Evolutionary conservation across 345 rosid species (phyloP), one percentile per base, ranked within the genome.

Genomic region (Toxicodendron radicans): DNA sequence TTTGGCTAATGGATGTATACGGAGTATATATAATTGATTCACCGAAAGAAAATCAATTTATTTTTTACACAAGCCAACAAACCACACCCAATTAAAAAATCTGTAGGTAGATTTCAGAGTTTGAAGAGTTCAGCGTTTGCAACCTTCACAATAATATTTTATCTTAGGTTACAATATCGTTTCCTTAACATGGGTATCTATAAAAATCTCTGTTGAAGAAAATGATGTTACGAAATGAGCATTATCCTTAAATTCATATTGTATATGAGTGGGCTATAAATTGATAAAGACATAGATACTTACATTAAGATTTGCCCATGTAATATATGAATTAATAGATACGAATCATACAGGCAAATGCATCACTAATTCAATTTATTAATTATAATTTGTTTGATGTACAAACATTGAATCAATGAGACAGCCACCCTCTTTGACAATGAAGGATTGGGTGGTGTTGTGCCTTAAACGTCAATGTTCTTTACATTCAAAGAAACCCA

Each of bases 381-480:
- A 69, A 33, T 68, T 6, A 58, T 7, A 13, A 51, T 14, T 57
- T 54, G 32, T 68, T 68, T 14, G 23, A 64, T 10, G 11, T 10
- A 38, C 4, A 65, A 45, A 45, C 18, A 12, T 68, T 68, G 58
- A 2, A 49, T 18, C 21, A 23, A 53, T 21, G 35, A 72, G 65
- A 75, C 77, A 78, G 60, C 82, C 82, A 75, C 81, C 75, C 23
- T 72, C 54, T 78, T 79, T 75, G 82, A 73, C 66, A 75, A 64
- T 23, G 57, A 54, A 45, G 20, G 58, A 33, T 23, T 27, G 33
- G 71, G 57, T 65, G 64, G 68, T 75, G 71, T 32, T 83, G 83
- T 77, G 83, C 82, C 81, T 78, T 83, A 9, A 24, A 83, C 81
- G 79, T 75, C 76, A 75, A 74, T 64, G 51, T 63, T 51, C 69